Evolutionary conservation across 2,329 filamentous ascomycete species (phyloP).

Genomic region (Aspergillus sp.): DNA sequence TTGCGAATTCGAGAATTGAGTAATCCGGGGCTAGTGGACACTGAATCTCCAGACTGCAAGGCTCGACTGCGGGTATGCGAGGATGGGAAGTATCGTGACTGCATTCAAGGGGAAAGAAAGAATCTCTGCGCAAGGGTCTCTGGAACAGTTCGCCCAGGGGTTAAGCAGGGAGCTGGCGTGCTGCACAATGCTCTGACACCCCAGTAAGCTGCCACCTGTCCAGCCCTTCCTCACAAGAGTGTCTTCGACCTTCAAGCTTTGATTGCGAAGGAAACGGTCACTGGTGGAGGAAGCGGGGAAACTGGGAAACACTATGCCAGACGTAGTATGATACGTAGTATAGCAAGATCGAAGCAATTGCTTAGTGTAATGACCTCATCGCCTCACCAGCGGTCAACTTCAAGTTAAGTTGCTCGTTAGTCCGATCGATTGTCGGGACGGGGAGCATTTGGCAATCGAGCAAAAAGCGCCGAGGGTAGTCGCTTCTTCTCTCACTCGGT

Average conservation of each 20-base stretch:
- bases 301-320: background rate
- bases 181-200: background rate
- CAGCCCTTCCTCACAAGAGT: no score
- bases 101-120: background rate
- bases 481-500: background rate
- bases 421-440: no score
- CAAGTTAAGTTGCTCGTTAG: no score
- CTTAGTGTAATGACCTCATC: slow-evolving; percentile 2
- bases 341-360: background rate
- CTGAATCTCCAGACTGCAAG: background rate
- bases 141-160: background rate
- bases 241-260: background rate
- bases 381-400: background rate
- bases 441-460: no score
- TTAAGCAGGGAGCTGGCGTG: background rate
- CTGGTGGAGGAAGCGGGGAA: slow-evolving; percentile 1
- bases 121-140: background rate
- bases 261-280: background rate
- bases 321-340: background rate
- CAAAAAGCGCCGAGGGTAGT: background rate
- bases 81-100: background rate
- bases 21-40: background rate
- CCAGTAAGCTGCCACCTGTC: no score
- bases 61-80: background rate
- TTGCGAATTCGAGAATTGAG: background rate